Conservation (phyloP, 225 moss, liverwort and hornwort genomes). For the Marchantia paleacea region DNA sequence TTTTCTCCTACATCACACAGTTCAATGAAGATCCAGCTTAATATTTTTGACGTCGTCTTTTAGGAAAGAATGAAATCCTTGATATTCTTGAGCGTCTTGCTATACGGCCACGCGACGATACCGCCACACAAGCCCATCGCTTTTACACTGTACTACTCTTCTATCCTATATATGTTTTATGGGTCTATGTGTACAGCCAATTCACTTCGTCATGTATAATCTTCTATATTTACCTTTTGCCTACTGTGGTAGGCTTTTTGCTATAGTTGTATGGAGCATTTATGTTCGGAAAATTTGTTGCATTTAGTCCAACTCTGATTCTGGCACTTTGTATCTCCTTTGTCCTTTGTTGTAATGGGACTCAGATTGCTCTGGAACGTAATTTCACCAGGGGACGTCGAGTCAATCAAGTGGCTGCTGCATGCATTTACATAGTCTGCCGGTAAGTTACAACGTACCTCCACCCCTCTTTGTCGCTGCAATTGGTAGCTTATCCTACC, state of each 20-base stretch:
- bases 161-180: neutral
- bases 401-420: slow-evolving; percentile 92
- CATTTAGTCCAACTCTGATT: neutral
- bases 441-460: slow-evolving; percentile 63
- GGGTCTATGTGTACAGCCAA: neutral
- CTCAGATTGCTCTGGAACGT: slow-evolving; percentile 95
- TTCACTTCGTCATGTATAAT: too few relatives aligned
- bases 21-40: neutral
- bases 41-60: neutral
- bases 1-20: neutral
- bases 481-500: neutral
- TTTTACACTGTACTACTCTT: slow-evolving; percentile 78
- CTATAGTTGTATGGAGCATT: too few relatives aligned
- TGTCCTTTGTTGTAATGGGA: slow-evolving; percentile 14
- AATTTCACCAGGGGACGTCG: slow-evolving; percentile 98
- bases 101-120: slow-evolving; percentile 86
- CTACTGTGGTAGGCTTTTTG: too few relatives aligned
- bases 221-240: too few relatives aligned
- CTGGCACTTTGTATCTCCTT: neutral
- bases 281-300: neutral
- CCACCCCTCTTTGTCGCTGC: slow-evolving; percentile 24
- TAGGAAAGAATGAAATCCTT: slow-evolving; percentile 89
- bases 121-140: slow-evolving; percentile 92
- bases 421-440: slow-evolving; percentile 99
- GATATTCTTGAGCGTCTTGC: slow-evolving; percentile 85